A percentile compares a stretch with the other conserved stretches of the same genome.
Evolutionary conservation across 768 basidiomycete genomes (phyloP).

Genomic region (Mycena latifolia): DNA sequence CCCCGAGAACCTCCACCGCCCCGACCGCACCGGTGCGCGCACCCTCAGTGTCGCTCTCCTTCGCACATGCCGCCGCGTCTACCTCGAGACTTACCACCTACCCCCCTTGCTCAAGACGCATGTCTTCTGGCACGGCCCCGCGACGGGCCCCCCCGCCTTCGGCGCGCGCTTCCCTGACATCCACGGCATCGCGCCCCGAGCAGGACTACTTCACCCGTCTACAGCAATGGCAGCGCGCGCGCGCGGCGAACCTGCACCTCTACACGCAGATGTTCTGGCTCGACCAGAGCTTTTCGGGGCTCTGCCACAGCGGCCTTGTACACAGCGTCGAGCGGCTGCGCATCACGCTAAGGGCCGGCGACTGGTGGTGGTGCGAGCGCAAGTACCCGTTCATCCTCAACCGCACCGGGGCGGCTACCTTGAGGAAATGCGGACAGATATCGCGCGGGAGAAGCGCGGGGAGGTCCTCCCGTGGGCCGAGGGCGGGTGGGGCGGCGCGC

Average conservation of each 20-base stretch:
- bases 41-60: conserved; percentile 11
- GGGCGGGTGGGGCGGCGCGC: conserved; percentile 17
- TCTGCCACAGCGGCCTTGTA: conserved; percentile 1
- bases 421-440: neutral
- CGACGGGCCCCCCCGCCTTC: conserved; percentile 4
- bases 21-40: conserved; percentile 4
- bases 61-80: conserved; percentile 15
- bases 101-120: conserved; percentile 9
- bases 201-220: conserved; percentile 5
- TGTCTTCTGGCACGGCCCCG: conserved; percentile 22
- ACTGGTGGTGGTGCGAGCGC: conserved; percentile 22
- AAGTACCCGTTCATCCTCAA: conserved; percentile 15
- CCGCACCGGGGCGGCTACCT: conserved; percentile 12
- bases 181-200: conserved; percentile 14
- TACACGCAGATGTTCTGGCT: conserved; percentile 30
- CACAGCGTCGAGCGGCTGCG: conserved; percentile 16
- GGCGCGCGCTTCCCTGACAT: conserved; percentile 10
- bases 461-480: conserved; percentile 8
- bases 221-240: conserved; percentile 6
- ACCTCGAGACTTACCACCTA: conserved; percentile 30
- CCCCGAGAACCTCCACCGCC: neutral
- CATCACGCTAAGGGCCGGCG: conserved; percentile 10
- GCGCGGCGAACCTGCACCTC: conserved; percentile 2
- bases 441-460: conserved; percentile 14
- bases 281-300: conserved; percentile 5